Evolutionary conservation across 202 grass and related monocot genomes (phyloP).

Genomic region (Digitaria exilis): DNA sequence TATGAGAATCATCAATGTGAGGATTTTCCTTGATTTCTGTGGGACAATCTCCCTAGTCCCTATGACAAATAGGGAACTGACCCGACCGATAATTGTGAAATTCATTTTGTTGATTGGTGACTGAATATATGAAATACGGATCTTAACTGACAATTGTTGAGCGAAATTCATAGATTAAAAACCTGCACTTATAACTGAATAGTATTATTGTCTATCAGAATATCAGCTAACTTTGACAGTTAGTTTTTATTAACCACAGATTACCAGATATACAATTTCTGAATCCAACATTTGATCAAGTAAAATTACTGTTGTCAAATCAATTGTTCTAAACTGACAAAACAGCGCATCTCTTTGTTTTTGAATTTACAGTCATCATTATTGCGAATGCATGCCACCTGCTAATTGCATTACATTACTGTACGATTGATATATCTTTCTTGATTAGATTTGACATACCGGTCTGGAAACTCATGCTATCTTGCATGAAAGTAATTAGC

Average conservation of each 20-base stretch:
- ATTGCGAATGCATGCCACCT: not conserved
- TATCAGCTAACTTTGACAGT: not conserved
- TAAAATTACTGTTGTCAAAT: too few species aligned
- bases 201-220: not conserved
- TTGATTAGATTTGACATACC: not conserved
- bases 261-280: conserved; percentile 4
- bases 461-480: too few species aligned
- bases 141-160: not conserved
- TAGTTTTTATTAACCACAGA: not conserved
- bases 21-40: not conserved
- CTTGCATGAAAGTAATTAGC: too few species aligned
- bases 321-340: conserved; percentile 1
- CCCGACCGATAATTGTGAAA: not conserved
- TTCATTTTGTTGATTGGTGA: not conserved
- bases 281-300: not conserved
- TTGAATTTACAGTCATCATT: not conserved
- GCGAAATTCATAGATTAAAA: not conserved
- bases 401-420: not conserved
- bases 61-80: not conserved
- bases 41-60: not conserved
- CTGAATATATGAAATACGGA: not conserved
- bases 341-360: not conserved
- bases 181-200: not conserved
- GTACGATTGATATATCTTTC: not conserved
- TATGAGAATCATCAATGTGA: not conserved